Base-by-base conservation (phyloP, 208 protist genomes). In the Endotrypanum monterogeii region DNA sequence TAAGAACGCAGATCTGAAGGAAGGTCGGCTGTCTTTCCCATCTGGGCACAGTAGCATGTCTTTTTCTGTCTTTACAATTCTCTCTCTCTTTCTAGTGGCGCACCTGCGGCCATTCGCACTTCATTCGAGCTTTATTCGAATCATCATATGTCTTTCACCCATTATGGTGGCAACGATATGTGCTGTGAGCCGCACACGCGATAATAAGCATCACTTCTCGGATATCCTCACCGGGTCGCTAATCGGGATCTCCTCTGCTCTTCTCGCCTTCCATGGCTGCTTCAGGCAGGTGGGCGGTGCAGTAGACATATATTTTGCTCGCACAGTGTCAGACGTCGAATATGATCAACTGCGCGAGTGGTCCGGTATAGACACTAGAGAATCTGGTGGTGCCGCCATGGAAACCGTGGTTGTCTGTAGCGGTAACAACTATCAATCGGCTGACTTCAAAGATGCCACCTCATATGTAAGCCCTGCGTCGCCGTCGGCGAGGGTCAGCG, bases 11-110 rank as follows among this genome's bases (percentile, higher is more conserved):
- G 32, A 62, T 0, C 71, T 98, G 63, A 67, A 82, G 50, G 88
- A 94, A n/a, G 92, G 90, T 3, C 89, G 92, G 11, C 79, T 96
- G 0, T 97, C 92, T 9, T 98, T 98, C 65, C 97, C 97, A 14
- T 95, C 87, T 1, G 97, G 97, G 4, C 97, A 99, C 82, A 95
- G 90, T 71, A 91, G 86, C 48, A 84, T 87, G 11, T 91, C 89
- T 44, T 98, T 98, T 77, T 67, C 87, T 20, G 80, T 94, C 32
- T 91, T 83, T 69, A 82, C 80, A 16, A 51, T 93, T 16, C 56
- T 96, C 72, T 77, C 86, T 23, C 80, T 96, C 63, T 95, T 96
- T 50, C 77, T 88, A 18, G 77, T 98, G 25, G 74, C 87, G 0
- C 76, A 97, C 52, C 76, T 88, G 1, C 85, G 89, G 5, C 89